A percentile compares a stretch with the other conserved stretches of the same genome.
Evolutionary conservation across 176 grass and related monocot species (phyloP).

Genomic region (Carex myosuroides): DNA sequence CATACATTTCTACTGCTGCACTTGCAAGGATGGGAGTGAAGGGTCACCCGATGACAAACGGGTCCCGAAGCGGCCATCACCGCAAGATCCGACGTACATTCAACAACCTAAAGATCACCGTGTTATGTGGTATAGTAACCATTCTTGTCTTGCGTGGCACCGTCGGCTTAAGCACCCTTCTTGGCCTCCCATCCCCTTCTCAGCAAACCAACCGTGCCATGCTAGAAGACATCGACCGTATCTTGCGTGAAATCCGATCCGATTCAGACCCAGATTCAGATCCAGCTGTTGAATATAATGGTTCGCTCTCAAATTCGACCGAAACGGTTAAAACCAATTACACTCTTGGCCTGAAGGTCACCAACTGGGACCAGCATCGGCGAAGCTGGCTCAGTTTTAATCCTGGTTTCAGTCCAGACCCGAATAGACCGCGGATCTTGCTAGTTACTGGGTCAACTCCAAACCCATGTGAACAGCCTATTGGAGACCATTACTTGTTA

Average conservation of each 20-base stretch:
- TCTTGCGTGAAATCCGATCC: conserved; percentile 85
- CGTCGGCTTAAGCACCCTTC: conserved; percentile 52
- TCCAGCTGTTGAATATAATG: conserved; percentile 1
- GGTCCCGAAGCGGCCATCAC: conserved; percentile 35
- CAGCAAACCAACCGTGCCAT: conserved; percentile 41
- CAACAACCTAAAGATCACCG: conserved; percentile 94
- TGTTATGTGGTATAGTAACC: conserved; percentile 86
- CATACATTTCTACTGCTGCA: neutral
- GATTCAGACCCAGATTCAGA: conserved; percentile 51
- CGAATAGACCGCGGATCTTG: conserved; percentile 62
- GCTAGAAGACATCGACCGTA: conserved; percentile 90
- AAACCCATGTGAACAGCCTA: conserved; percentile 74
- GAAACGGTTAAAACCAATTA: conserved; percentile 25
- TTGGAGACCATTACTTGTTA: conserved; percentile 90
- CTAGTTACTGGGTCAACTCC: conserved; percentile 81
- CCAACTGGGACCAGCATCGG: conserved; percentile 64
- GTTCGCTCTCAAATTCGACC: conserved; percentile 12
- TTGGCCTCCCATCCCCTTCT: conserved; percentile 37
- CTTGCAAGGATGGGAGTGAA: conserved; percentile 36
- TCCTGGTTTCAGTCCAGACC: conserved; percentile 41
- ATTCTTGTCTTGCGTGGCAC: conserved; percentile 79
- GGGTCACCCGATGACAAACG: conserved; percentile 34
- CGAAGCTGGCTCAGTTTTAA: conserved; percentile 54
- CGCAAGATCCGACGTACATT: conserved; percentile 81
- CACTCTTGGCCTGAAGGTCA: conserved; percentile 64